A percentile compares a stretch with the other conserved stretches of the same genome.
Conservation (phyloP, 2,329 filamentous ascomycete species). For the Alternaria sp. region DNA sequence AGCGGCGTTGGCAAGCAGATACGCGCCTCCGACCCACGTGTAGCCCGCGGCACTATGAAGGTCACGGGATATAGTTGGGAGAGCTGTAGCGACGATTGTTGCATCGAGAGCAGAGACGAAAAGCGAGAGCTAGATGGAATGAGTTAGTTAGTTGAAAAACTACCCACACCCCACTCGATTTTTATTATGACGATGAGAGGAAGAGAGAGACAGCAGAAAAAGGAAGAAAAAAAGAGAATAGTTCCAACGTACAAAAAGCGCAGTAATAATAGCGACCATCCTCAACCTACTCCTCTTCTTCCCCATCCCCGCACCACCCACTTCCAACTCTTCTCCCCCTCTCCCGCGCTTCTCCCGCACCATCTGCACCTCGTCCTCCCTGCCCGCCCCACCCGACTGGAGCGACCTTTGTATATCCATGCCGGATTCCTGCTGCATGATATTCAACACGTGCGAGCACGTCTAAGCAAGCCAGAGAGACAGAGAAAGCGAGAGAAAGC, state of each 20-base stretch:
- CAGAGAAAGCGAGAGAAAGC: no score
- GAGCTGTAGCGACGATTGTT: constrained; percentile 70
- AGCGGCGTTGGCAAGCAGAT: constrained; percentile 73
- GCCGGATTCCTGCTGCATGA: background rate
- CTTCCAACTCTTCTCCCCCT: constrained; percentile 1
- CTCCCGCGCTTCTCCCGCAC: background rate
- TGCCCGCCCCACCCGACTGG: background rate
- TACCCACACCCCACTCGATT: no score
- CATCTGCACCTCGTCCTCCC: constrained; percentile 1
- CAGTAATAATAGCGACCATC: constrained; percentile 41
- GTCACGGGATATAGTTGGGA: constrained; percentile 70
- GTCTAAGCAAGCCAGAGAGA: background rate
- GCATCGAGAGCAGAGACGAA: constrained; percentile 57
- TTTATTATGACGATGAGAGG: background rate
- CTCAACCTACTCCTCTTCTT: constrained; percentile 37
- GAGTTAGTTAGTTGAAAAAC: background rate
- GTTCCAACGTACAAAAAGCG: constrained; percentile 43
- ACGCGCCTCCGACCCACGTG: constrained; percentile 79
- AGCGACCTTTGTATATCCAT: background rate
- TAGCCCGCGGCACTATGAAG: constrained; percentile 74
- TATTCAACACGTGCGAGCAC: no score
- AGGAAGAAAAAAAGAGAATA: no score
- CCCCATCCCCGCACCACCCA: constrained; percentile 15
- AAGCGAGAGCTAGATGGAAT: constrained; percentile 44
- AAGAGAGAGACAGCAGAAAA: background rate